phyloP scores from a whole-genome alignment of 2,329 filamentous ascomycete species.

The Dothideomycetes sp. region DNA sequence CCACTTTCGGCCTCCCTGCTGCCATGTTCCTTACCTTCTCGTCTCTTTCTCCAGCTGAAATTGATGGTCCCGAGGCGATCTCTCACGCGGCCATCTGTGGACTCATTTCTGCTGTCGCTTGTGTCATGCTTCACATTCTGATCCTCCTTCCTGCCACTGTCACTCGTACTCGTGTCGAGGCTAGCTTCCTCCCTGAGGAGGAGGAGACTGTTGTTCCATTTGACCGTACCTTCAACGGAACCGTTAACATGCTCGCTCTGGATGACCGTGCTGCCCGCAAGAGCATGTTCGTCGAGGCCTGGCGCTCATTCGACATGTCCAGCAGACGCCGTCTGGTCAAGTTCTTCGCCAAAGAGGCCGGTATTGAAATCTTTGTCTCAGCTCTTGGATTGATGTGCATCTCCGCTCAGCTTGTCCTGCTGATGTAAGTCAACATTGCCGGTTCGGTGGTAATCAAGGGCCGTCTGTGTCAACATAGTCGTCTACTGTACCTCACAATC shows the following conservation, averaged over 20 bases:
- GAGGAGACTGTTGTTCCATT: conserved; percentile 82
- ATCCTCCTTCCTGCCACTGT: conserved; percentile 71
- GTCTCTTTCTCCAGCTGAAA: conserved; percentile 6
- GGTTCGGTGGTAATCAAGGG: no score
- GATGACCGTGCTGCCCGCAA: conserved; percentile 45
- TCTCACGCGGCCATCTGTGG: conserved; percentile 26
- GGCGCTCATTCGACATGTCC: conserved; percentile 65
- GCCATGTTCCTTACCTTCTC: conserved; percentile 19
- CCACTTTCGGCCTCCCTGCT: conserved; percentile 38
- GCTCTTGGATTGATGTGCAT: conserved; percentile 17
- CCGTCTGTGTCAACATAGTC: no score
- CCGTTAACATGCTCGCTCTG: conserved; percentile 60
- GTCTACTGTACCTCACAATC: no score
- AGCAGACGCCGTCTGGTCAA: conserved; percentile 66
- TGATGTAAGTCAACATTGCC: no score
- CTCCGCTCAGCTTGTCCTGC: conserved; percentile 19
- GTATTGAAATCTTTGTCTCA: conserved; percentile 20
- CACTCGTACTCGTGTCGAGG: conserved; percentile 72
- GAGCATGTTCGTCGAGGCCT: conserved; percentile 60
- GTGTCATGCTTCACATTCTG: conserved; percentile 45
- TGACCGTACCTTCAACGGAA: conserved; percentile 75
- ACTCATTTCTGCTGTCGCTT: conserved; percentile 25
- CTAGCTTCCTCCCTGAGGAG: conserved; percentile 72
- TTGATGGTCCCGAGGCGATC: conserved; percentile 19
- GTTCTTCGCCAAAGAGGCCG: conserved; percentile 57